phyloP scores from a whole-genome alignment of 106 monocot genomes.

The Dactylorhiza incarnata region DNA sequence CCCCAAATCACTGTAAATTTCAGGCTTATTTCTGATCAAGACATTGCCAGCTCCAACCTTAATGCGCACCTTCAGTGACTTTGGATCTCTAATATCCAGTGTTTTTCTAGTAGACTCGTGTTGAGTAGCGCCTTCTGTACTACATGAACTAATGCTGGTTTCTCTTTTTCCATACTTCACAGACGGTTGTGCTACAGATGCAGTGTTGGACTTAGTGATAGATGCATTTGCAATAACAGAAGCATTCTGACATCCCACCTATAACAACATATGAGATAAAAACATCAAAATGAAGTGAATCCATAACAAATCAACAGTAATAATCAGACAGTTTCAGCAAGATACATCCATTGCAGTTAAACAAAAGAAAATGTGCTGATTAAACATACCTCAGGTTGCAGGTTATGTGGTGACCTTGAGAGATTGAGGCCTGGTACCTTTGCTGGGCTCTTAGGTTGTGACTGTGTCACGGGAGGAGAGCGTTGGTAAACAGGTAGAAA shows the following conservation, averaged over 20 bases:
- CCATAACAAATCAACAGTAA: background rate
- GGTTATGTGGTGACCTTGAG: conserved; percentile 41
- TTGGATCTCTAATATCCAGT: conserved; percentile 33
- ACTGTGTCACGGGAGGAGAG: conserved; percentile 41
- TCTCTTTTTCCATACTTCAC: conserved; percentile 18
- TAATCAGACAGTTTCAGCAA: background rate
- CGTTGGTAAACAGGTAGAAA: conserved; percentile 75
- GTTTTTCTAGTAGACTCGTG: conserved; percentile 11
- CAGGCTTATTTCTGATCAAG: conserved; percentile 47
- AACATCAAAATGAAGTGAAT: background rate
- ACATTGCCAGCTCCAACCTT: conserved; percentile 52
- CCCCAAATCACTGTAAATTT: conserved; percentile 76
- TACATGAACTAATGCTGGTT: conserved; percentile 7
- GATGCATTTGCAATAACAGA: conserved; percentile 29
- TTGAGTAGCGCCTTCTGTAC: conserved; percentile 10
- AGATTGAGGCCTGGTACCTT: conserved; percentile 16
- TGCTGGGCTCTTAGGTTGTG: conserved; percentile 57
- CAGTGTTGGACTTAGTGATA: conserved; percentile 17
- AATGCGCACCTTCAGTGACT: conserved; percentile 72
- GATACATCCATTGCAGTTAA: background rate
- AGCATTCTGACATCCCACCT: conserved; percentile 33
- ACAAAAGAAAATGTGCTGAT: background rate
- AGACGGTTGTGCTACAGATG: conserved; percentile 9
- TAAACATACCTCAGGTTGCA: conserved; percentile 38
- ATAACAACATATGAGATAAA: conserved; percentile 3